phyloP scores from a whole-genome alignment of 2,329 filamentous ascomycete species.

The Colletotrichum sp. region DNA sequence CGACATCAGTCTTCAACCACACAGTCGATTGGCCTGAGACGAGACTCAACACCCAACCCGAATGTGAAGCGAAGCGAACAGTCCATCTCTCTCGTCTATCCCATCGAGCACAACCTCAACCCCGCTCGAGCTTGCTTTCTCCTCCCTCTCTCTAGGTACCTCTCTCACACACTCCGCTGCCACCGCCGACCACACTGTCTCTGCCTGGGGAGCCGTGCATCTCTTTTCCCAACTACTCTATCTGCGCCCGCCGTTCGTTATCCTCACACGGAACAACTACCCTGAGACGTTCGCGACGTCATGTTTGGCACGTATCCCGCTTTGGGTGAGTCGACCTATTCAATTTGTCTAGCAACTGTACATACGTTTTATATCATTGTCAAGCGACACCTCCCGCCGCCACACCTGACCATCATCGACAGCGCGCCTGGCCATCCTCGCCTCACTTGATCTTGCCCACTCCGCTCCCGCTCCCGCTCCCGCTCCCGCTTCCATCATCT shows the following conservation, averaged over 20 bases:
- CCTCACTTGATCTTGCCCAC: constrained; percentile 1
- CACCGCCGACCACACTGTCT: background rate
- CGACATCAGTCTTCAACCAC: background rate
- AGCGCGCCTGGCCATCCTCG: constrained; percentile 21
- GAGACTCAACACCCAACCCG: background rate
- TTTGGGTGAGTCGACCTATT: constrained; percentile 38
- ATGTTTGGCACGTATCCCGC: constrained; percentile 51
- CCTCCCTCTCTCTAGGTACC: background rate
- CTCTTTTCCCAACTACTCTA: background rate
- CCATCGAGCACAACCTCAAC: background rate
- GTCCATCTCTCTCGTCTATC: background rate
- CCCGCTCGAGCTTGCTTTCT: constrained; percentile 20
- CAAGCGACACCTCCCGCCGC: background rate
- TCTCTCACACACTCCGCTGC: background rate
- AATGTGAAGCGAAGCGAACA: background rate
- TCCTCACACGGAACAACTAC: background rate
- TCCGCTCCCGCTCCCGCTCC: constrained; percentile 18
- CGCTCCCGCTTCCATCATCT: background rate
- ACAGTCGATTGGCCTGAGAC: background rate
- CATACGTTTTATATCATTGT: background rate
- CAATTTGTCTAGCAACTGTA: background rate
- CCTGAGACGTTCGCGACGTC: constrained; percentile 20
- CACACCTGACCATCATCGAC: background rate
- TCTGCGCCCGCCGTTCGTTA: background rate
- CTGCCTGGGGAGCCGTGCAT: background rate